Base-by-base conservation (phyloP, 1,139 yeast species). In the Pichia sp. region DNA sequence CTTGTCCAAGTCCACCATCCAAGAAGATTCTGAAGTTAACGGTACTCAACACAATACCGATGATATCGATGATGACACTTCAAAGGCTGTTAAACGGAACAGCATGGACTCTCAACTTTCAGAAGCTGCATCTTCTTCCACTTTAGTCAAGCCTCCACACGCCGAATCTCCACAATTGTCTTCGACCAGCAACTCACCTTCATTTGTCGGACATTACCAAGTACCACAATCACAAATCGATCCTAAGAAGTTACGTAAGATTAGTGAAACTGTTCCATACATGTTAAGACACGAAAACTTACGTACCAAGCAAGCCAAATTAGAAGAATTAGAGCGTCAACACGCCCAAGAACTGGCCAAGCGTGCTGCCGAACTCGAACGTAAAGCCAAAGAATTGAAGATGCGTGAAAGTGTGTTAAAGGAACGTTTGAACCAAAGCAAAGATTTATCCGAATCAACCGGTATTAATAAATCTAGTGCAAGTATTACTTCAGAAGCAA, bases 251-350 rank as follows among this genome's bases (percentile, higher is more conserved):
- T 71, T 85, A 56, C 76, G 94, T 62, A 85, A 82, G 62, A 81
- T 85, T 47, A 82, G 90, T 33, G 93, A 85, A 61, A 85, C 93
- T 2, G 88, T 85, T 28, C 94, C 94, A 31, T 85, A 85, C 57
- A 85, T 85, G 33, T 70, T 85, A 54, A 77, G 87, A 62, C 93
- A 85, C 62, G 93, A 85, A 63, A 75, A 86, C 52, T 76, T 85
- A 47, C 69, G 82, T 56, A 85, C 85, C 50, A 82, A 87, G 65
- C 91, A 85, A 61, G 87, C 82, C 51, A 85, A 83, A 66, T 69
- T 85, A 52, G 91, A 85, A 61, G 89, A 85, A 59, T 69, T 85
- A 69, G 94, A 85, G 62, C 82, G 83, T 64, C 84, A 83, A 52
- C 79, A 87, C 53, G 93, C 93, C 0, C 76, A 76, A 61, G 91